Base-by-base conservation (phyloP, 2,329 filamentous ascomycete genomes). In the Chalaropsis thielavioides region DNA sequence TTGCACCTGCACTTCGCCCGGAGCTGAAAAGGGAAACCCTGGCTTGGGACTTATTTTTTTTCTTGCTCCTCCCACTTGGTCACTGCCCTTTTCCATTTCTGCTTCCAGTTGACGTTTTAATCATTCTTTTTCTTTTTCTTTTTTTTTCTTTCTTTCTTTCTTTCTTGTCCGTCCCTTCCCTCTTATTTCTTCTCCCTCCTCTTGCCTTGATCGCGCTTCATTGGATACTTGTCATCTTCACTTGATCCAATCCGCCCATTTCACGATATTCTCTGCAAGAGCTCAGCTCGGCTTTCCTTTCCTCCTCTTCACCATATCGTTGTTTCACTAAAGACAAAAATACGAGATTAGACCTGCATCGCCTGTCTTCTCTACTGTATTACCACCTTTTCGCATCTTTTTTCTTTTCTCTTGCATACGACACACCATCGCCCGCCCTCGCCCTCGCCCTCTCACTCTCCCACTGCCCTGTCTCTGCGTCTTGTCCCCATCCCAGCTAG, bases 191-290 rank as follows among this genome's bases (percentile, higher is more conserved):
- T 31, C 13, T 22, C 13, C n/a, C 17, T 19, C 22, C n/a, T 35
- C 27, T 51, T 4, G n/a, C 22, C 13, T 56, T 27, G 6, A 56
- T 56, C 24, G 24, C 22, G 51, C 51, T 15, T 15, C 51, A 5
- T 31, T n/a, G 51, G 27, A 56, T 56, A 56, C 51, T 56, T 56
- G 51, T 56, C 51, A 56, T 56, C 51, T 56, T 56, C 27, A 24
- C 11, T 46, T n/a, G 17, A n/a, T 49, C 44, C 44, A 19, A 49
- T n/a, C 19, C 22, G n/a, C 0, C 44, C 44, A 19, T 19, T n/a
- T 49, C 44, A 49, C 44, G 44, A 49, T 24, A 49, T 49, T 19
- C 1, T 49, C 44, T 49, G n/a, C 6, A 49, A 49, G 13, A 49
- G 44, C 31, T 3, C 3, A 7, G 44, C 44, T 46, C 43, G 43